Evolutionary conservation across 2,329 filamentous ascomycete species (phyloP).

Genomic region (Sporothrix sp.): DNA sequence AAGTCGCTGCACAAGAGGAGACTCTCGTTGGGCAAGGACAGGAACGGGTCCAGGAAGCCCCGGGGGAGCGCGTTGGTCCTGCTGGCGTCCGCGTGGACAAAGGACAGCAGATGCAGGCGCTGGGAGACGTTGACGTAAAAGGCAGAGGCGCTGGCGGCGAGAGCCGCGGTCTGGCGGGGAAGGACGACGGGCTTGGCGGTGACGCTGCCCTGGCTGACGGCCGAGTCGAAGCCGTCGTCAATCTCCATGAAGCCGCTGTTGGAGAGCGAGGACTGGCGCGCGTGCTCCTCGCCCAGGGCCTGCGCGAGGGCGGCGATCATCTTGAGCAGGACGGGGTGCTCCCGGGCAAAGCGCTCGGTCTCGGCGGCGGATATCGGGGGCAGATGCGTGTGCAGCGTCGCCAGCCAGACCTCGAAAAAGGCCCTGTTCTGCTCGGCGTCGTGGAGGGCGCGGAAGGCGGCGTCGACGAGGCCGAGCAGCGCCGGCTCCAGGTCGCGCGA

Average conservation of each 20-base stretch:
- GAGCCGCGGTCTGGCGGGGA: conserved; percentile 37
- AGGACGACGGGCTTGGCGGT: conserved; percentile 30
- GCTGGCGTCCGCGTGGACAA: conserved; percentile 32
- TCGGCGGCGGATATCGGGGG: conserved; percentile 33
- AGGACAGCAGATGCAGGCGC: conserved; percentile 36
- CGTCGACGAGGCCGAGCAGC: conserved; percentile 33
- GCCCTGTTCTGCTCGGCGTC: conserved; percentile 35
- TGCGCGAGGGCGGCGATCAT: conserved; percentile 34
- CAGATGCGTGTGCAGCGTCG: conserved; percentile 35
- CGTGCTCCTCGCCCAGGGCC: conserved; percentile 24
- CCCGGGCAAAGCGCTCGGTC: conserved; percentile 29
- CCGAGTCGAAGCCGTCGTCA: conserved; percentile 54
- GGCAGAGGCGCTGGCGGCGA: conserved; percentile 33
- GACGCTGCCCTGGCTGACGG: conserved; percentile 39
- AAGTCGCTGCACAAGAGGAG: conserved; percentile 42
- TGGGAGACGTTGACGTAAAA: conserved; percentile 37
- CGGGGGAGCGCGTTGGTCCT: conserved; percentile 42
- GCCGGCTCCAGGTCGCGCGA: conserved; percentile 39
- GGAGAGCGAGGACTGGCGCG: conserved; percentile 26
- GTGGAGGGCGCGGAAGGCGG: conserved; percentile 31
- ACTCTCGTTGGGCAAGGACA: conserved; percentile 42
- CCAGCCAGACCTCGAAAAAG: conserved; percentile 39
- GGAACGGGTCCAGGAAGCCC: conserved; percentile 39
- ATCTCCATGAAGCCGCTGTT: conserved; percentile 54
- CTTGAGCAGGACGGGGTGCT: conserved; percentile 32